Evolutionary conservation across 2,329 filamentous ascomycete species (phyloP).

Genomic region (Sporothrix protearum): DNA sequence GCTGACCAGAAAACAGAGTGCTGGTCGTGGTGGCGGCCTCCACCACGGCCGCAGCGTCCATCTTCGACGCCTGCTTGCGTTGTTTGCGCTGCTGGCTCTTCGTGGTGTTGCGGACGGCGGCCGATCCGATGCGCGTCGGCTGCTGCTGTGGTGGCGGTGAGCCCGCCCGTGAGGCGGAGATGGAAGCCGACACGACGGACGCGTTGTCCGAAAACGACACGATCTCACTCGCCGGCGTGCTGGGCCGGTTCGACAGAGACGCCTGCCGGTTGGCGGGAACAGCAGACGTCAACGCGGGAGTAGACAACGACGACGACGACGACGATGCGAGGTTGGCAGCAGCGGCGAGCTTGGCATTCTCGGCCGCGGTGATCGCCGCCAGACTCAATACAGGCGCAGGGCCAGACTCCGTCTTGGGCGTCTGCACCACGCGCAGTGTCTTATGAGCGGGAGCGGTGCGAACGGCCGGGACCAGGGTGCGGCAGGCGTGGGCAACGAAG

Average conservation of each 20-base stretch:
- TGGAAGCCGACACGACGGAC: conserved; percentile 67
- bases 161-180: conserved; percentile 64
- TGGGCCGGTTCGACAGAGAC: conserved; percentile 48
- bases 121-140: conserved; percentile 59
- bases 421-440: conserved; percentile 66
- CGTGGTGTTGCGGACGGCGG: conserved; percentile 65
- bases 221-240: conserved; percentile 68
- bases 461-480: conserved; percentile 52
- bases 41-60: conserved; percentile 54
- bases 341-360: conserved; percentile 11
- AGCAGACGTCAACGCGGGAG: neutral
- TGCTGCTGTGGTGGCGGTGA: conserved; percentile 59
- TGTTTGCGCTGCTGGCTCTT: conserved; percentile 79
- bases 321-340: neutral
- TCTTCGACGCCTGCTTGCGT: conserved; percentile 63
- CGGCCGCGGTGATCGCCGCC: conserved; percentile 33
- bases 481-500: conserved; percentile 48
- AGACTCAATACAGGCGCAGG: conserved; percentile 24
- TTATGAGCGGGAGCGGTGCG: conserved; percentile 51
- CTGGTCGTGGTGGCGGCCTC: neutral
- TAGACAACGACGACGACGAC: neutral
- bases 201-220: conserved; percentile 77
- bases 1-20: conserved; percentile 37
- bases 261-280: conserved; percentile 17
- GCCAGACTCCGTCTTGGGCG: conserved; percentile 56